These are phyloP conservation scores for Diplodia mutila DNA, from an alignment of 2,329 filamentous ascomycete species.

Conservation along the genomic window DNA sequence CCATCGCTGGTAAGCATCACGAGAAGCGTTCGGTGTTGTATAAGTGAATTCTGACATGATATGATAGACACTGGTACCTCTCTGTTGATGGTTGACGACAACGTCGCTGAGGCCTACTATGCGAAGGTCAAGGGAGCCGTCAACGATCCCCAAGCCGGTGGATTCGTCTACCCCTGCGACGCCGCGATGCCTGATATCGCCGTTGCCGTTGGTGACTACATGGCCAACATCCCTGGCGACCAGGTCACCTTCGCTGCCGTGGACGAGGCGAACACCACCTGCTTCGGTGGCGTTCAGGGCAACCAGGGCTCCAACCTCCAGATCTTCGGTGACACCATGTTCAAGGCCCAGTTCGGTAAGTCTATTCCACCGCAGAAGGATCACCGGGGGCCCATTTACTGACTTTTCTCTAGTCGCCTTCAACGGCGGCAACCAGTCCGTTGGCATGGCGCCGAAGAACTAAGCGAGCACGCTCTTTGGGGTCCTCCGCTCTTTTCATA, in stretches of 20 bases:
- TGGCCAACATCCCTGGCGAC: slow-evolving; percentile 59
- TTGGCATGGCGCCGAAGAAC: slow-evolving; percentile 56
- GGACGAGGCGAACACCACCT: slow-evolving; percentile 53
- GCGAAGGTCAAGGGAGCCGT: slow-evolving; percentile 44
- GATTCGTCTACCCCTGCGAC: slow-evolving; percentile 50
- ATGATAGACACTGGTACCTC: slow-evolving; percentile 61
- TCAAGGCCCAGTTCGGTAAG: slow-evolving; percentile 59
- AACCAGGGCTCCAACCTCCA: slow-evolving; percentile 57
- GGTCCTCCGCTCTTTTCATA: not conserved
- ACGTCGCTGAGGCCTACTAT: slow-evolving; percentile 55
- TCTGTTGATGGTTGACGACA: slow-evolving; percentile 62
- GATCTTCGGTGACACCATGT: slow-evolving; percentile 66
- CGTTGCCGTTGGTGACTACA: slow-evolving; percentile 63
- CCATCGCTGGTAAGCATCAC: slow-evolving; percentile 43
- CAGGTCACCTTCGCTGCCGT: slow-evolving; percentile 46
- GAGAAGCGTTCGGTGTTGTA: too few relatives aligned
- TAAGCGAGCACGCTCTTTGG: not conserved
- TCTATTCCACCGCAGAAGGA: not conserved
- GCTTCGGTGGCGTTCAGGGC: slow-evolving; percentile 70
- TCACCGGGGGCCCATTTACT: not conserved
- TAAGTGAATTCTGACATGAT: not conserved
- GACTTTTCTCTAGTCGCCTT: slow-evolving; percentile 52
- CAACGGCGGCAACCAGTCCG: slow-evolving; percentile 55
- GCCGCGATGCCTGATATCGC: slow-evolving; percentile 49
- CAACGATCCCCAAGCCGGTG: slow-evolving; percentile 43